A percentile compares a stretch with the other conserved stretches of the same genome.
Conservation (phyloP, 306 rosid species). For the Pyrus communis region DNA sequence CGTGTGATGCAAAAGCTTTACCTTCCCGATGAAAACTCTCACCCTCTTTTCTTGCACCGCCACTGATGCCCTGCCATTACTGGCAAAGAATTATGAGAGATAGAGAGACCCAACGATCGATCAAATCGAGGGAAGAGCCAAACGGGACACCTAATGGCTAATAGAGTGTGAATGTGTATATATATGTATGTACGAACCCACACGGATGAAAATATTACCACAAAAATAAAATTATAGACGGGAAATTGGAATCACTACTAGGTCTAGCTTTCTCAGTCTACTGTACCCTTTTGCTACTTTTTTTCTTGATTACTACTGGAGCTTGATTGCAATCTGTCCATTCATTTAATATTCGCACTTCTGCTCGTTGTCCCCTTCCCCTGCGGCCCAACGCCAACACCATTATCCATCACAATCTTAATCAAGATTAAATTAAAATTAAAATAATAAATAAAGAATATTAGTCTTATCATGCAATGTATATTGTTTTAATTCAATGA, state of each 20-base stretch:
- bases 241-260: slow-evolving; percentile 22
- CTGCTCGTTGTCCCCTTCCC: slow-evolving; percentile 22
- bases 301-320: slow-evolving; percentile 16
- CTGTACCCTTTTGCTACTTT: slow-evolving; percentile 1
- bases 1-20: slow-evolving; percentile 39
- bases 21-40: slow-evolving; percentile 98
- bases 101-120: slow-evolving; percentile 34
- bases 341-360: slow-evolving; percentile 53
- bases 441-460: neutral
- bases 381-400: neutral
- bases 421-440: neutral
- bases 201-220: neutral
- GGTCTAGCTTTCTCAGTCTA: neutral
- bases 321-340: slow-evolving; percentile 52
- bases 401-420: neutral
- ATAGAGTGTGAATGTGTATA: neutral
- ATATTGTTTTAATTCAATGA: no score
- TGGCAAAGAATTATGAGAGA: slow-evolving; percentile 45
- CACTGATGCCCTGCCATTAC: slow-evolving; percentile 69
- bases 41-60: slow-evolving; percentile 57
- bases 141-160: neutral
- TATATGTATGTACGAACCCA: neutral
- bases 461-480: neutral
- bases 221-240: neutral
- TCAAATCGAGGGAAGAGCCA: slow-evolving; percentile 72